These are phyloP conservation scores for Cutaneotrichosporon sp. DNA, from an alignment of 1,284 basidiomycete genomes.

Conservation along the genomic window DNA sequence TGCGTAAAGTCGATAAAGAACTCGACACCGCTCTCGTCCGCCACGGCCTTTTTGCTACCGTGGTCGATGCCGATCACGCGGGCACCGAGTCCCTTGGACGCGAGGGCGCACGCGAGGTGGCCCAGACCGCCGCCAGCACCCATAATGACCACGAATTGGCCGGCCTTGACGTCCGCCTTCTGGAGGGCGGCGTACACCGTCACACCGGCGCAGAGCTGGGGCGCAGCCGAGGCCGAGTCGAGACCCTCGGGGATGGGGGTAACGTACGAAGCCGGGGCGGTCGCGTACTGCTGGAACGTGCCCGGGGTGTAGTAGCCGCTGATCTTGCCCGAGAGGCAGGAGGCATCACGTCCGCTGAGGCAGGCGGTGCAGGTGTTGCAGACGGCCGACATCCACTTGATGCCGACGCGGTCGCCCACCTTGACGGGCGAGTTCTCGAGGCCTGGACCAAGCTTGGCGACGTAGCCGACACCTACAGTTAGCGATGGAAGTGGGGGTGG, in stretches of 20 bases:
- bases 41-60: constrained; percentile 61
- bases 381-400: constrained; percentile 20
- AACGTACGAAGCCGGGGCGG: constrained; percentile 59
- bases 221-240: constrained; percentile 59
- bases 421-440: constrained; percentile 22
- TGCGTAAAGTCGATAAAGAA: constrained; percentile 75
- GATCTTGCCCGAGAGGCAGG: constrained; percentile 14
- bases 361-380: constrained; percentile 18
- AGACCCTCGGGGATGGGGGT: constrained; percentile 68
- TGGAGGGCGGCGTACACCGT: constrained; percentile 68
- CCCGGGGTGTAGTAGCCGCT: constrained; percentile 61
- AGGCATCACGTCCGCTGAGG: constrained; percentile 14
- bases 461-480: constrained; percentile 16
- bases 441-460: constrained; percentile 19
- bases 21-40: constrained; percentile 69
- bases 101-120: constrained; percentile 62
- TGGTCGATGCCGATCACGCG: constrained; percentile 25
- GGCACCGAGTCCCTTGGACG: constrained; percentile 14
- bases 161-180: constrained; percentile 64
- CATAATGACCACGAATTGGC: constrained; percentile 68
- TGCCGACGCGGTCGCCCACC: constrained; percentile 22
- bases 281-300: constrained; percentile 74
- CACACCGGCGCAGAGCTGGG: constrained; percentile 62
- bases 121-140: constrained; percentile 63
- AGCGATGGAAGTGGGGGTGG: neutral